A percentile compares a stretch with the other conserved stretches of the same genome.
Conservation (phyloP, 1,139 yeast species). For the Geotrichum australiense region DNA sequence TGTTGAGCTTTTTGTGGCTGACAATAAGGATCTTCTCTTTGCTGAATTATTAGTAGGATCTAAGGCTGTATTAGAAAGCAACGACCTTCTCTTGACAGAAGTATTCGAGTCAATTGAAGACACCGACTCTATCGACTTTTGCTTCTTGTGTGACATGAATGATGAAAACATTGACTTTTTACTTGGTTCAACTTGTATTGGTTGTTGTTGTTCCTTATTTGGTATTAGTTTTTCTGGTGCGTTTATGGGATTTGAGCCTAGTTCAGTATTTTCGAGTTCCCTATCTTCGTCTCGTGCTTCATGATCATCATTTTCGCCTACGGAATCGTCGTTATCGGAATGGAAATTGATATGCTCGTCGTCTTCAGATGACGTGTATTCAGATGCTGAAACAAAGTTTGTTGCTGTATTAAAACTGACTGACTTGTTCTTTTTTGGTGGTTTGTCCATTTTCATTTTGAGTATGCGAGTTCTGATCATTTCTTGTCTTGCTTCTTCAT, state of each 20-base stretch:
- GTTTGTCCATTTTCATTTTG: neutral
- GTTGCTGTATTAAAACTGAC: conserved; percentile 25
- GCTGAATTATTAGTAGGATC: conserved; percentile 14
- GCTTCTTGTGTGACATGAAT: conserved; percentile 6
- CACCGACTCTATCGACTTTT: no score
- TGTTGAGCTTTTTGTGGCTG: conserved; percentile 28
- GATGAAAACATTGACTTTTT: conserved; percentile 8
- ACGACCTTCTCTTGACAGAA: neutral
- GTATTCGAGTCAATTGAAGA: neutral
- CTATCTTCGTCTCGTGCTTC: conserved; percentile 15
- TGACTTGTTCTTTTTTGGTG: conserved; percentile 16
- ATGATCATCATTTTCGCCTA: conserved; percentile 20
- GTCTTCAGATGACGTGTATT: conserved; percentile 23
- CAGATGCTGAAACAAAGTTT: conserved; percentile 30
- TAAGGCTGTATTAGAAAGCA: no score
- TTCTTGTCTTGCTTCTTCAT: neutral
- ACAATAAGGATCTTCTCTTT: conserved; percentile 27
- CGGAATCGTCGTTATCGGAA: conserved; percentile 22
- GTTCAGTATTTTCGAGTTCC: conserved; percentile 7
- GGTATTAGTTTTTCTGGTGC: neutral
- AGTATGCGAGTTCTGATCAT: neutral
- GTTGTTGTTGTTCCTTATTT: no score
- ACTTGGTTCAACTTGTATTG: no score
- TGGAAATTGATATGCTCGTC: conserved; percentile 26
- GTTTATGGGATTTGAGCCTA: neutral